Evolutionary conservation across 495 filamentous ascomycete species (phyloP).

Genomic region (Clavariopsis aquatica): DNA sequence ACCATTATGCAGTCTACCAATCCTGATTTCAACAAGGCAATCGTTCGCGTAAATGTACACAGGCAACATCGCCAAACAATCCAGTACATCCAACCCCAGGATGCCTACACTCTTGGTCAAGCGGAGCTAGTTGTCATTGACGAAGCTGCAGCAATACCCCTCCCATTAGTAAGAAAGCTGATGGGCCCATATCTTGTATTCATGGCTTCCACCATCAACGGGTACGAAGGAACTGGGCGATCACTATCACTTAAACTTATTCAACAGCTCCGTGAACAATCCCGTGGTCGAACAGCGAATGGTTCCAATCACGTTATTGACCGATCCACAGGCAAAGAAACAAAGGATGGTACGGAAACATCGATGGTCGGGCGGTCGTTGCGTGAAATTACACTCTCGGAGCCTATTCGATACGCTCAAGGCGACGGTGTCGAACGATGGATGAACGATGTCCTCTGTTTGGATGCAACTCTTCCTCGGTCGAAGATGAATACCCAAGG

Average conservation of each 20-base stretch:
- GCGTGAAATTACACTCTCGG: constrained; percentile 85
- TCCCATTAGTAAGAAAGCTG: constrained; percentile 87
- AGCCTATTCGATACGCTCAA: constrained; percentile 92
- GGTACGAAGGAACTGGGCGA: constrained; percentile 95
- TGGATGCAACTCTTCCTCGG: constrained; percentile 84
- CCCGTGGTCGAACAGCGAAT: constrained; percentile 57
- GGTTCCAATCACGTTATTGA: constrained; percentile 65
- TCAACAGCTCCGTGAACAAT: constrained; percentile 94
- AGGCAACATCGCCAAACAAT: constrained; percentile 96
- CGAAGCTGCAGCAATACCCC: constrained; percentile 94
- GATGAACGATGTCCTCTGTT: constrained; percentile 91
- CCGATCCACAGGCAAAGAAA: constrained; percentile 66
- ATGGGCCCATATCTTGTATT: constrained; percentile 99
- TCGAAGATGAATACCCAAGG: constrained; percentile 74
- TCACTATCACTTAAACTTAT: constrained; percentile 96
- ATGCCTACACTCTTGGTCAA: constrained; percentile 90
- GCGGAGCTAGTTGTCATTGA: constrained; percentile 96
- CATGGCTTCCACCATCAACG: constrained; percentile 99
- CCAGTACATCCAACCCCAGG: constrained; percentile 95
- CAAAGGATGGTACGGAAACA: constrained; percentile 62
- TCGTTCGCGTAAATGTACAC: constrained; percentile 95
- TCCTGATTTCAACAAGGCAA: constrained; percentile 98
- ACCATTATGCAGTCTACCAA: constrained; percentile 98
- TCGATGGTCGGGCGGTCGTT: constrained; percentile 73
- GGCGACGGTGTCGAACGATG: constrained; percentile 92